Evolutionary conservation across 257 asterid genomes (phyloP).

Genomic region (Solanum pinnatisectum): DNA sequence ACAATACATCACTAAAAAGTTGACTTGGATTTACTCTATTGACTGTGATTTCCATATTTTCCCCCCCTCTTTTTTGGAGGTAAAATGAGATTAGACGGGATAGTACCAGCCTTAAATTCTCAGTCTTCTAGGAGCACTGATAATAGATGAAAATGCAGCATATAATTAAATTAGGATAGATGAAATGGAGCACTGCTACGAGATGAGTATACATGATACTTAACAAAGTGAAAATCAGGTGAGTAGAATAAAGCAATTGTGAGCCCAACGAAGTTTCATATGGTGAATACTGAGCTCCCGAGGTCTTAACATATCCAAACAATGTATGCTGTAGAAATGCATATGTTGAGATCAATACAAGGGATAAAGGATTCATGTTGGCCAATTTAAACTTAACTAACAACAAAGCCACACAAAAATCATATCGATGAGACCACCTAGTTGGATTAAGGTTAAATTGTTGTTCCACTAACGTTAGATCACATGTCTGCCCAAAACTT

Average conservation of each 20-base stretch:
- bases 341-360: not conserved
- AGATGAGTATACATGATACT: not conserved
- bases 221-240: not conserved
- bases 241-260: not conserved
- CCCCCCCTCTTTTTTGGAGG: not conserved
- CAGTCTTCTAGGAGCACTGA: not conserved
- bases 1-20: not conserved
- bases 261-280: not conserved
- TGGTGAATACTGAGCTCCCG: not conserved
- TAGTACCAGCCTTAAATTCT: not conserved
- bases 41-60: not conserved
- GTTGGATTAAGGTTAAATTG: not conserved
- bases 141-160: not conserved
- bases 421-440: not conserved
- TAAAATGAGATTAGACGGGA: not conserved
- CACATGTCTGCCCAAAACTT: not conserved
- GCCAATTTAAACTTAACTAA: not conserved
- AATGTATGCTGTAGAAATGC: not conserved
- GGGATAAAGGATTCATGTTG: not conserved
- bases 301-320: not conserved
- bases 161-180: not conserved
- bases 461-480: not conserved
- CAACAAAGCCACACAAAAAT: not conserved
- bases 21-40: not conserved
- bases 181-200: not conserved